Evolutionary conservation across 495 filamentous ascomycete species (phyloP).

Genomic region (Amorphotheca resinae): DNA sequence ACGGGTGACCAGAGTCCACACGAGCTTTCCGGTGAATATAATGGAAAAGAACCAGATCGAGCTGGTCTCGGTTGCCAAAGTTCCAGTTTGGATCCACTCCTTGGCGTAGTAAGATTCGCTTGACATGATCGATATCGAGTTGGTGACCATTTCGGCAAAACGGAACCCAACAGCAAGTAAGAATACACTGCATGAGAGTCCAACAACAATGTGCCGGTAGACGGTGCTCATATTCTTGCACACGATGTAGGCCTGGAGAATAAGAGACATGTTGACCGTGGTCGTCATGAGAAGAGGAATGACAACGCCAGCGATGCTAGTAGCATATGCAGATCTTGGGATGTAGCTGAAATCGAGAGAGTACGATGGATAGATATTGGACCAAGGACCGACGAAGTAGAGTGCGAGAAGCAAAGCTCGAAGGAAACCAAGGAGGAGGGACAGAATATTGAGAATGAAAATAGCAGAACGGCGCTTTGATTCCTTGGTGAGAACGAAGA

Average conservation of each 20-base stretch:
- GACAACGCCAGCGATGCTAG: conserved; percentile 39
- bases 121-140: conserved; percentile 37
- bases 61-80: conserved; percentile 43
- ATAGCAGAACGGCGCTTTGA: conserved; percentile 49
- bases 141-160: conserved; percentile 43
- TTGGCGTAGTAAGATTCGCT: background rate
- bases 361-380: conserved; percentile 45
- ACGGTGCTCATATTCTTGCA: conserved; percentile 4
- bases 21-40: conserved; percentile 61
- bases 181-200: conserved; percentile 39
- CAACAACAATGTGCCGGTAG: conserved; percentile 32
- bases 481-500: conserved; percentile 48
- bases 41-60: conserved; percentile 65
- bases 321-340: conserved; percentile 30
- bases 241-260: conserved; percentile 49
- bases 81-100: conserved; percentile 37
- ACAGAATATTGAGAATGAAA: conserved; percentile 51
- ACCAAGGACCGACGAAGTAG: conserved; percentile 47
- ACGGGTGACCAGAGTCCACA: conserved; percentile 45
- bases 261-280: conserved; percentile 51
- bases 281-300: conserved; percentile 46
- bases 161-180: conserved; percentile 47
- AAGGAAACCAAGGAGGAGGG: conserved; percentile 44
- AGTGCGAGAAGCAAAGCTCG: conserved; percentile 46
- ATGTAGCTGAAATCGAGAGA: conserved; percentile 44